Evolutionary conservation across 2,329 filamentous ascomycete genomes (phyloP), one percentile per base, ranked within the genome.

Genomic region (Fusarium transvaalense): DNA sequence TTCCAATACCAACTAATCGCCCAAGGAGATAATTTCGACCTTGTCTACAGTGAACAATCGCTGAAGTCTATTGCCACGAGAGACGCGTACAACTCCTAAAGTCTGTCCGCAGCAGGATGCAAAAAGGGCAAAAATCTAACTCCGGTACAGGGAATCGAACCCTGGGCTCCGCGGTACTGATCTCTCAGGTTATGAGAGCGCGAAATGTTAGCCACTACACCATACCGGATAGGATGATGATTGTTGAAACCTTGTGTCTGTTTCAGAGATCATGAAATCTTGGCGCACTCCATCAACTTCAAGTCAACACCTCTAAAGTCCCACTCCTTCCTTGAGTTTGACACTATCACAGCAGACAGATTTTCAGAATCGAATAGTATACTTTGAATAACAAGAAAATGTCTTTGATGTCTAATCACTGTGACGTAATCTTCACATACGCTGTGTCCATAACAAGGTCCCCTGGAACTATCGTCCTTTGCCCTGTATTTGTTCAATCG

Each of bases 131-230:
- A 38, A 34, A 23, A 5, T 1, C 2, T 4, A 23, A 27, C 70
- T 73, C 71, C 70, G 70, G 71, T 73, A 73, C 71, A 73, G 71
- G 71, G 71, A 73, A 72, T 72, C 71, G 70, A 73, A 73, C 70
- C 71, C 71, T 73, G 66, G 64, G 71, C 71, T 71, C 71, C 69
- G 69, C 66, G 71, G 69, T 60, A 50, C 51, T 48, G 15, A 54
- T 72, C 71, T 60, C 73, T 69, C 70, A 75, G n/a, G 55, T 72
- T 64, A 48, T 76, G 74, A 76, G 61, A 76, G 74, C 74, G 74
- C 70, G 72, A 75, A 75, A 75, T 75, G 74, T 76, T 76, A 73
- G 74, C 74, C 74, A 76, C 73, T 76, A 76, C 74, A 76, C 74
- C 74, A 76, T 76, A 76, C 74, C 74, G 74, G 74, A 75, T 61